A percentile compares a stretch with the other conserved stretches of the same genome.
Conservation (phyloP, 352 stramenopile genomes). For the Elongisporangium prolatum region DNA sequence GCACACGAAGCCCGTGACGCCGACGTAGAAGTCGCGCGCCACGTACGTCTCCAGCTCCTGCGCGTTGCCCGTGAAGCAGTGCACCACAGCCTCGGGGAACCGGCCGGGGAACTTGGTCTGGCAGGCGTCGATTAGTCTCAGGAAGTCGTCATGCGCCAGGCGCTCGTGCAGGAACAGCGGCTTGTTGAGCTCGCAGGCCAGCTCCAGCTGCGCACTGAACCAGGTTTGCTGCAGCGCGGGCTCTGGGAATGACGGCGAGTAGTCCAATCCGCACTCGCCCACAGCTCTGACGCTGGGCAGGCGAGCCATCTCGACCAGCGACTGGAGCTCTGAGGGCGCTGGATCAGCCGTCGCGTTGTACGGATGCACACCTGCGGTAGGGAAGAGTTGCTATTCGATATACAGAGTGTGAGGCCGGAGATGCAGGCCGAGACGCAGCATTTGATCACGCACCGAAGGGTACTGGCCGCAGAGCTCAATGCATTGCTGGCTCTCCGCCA, state of each 20-base stretch:
- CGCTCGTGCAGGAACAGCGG: slow-evolving; percentile 84
- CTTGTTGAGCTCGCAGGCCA: slow-evolving; percentile 62
- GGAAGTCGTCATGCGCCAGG: slow-evolving; percentile 70
- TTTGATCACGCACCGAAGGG: slow-evolving; percentile 17
- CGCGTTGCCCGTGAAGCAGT: slow-evolving; percentile 88
- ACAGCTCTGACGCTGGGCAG: slow-evolving; percentile 38
- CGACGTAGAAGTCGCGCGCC: slow-evolving; percentile 82
- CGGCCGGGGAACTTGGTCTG: slow-evolving; percentile 27
- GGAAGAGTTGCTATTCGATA: slow-evolving; percentile 34
- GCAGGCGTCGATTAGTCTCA: slow-evolving; percentile 58
- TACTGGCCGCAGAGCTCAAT: slow-evolving; percentile 51
- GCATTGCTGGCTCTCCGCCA: slow-evolving; percentile 54
- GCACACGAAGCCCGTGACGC: slow-evolving; percentile 88
- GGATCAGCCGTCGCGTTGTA: slow-evolving; percentile 58
- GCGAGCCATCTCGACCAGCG: slow-evolving; percentile 26
- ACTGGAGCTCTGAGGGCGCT: slow-evolving; percentile 22
- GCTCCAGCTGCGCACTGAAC: slow-evolving; percentile 58
- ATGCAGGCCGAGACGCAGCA: neutral
- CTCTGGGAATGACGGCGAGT: slow-evolving; percentile 54
- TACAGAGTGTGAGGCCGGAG: neutral
- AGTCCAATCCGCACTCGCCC: slow-evolving; percentile 82
- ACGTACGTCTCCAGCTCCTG: slow-evolving; percentile 77
- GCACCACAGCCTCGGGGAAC: slow-evolving; percentile 67
- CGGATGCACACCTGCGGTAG: slow-evolving; percentile 73
- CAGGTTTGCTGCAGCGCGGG: slow-evolving; percentile 42